phyloP scores from a whole-genome alignment of 106 monocot species.

The Ottelia alismoides region DNA sequence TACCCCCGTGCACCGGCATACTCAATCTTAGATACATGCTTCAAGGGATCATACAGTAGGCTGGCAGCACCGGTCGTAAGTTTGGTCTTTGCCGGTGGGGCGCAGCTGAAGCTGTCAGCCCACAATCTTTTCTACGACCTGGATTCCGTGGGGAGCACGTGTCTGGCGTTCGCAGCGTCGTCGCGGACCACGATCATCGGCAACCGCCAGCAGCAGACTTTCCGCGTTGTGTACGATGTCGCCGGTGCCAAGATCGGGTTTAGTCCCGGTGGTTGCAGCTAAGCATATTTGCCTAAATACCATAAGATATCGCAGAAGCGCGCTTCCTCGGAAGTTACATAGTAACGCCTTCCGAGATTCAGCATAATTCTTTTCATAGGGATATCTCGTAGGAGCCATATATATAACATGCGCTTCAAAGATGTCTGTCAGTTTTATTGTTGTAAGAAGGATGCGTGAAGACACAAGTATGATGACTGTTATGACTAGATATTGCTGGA shows the following conservation, averaged over 20 bases:
- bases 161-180: slow-evolving; percentile 50
- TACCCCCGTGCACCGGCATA: slow-evolving; percentile 26
- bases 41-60: slow-evolving; percentile 26
- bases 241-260: slow-evolving; percentile 43
- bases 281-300: no score
- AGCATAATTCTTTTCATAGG: no score
- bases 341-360: no score
- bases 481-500: no score
- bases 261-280: slow-evolving; percentile 52
- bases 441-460: no score
- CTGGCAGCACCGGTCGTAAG: slow-evolving; percentile 37
- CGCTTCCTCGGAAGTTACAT: no score
- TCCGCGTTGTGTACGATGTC: slow-evolving; percentile 51
- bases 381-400: no score
- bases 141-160: slow-evolving; percentile 24
- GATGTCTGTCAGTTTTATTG: no score
- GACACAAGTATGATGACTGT: no score
- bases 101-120: slow-evolving; percentile 30
- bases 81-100: slow-evolving; percentile 49
- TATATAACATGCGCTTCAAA: no score
- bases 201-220: slow-evolving; percentile 66
- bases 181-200: slow-evolving; percentile 44
- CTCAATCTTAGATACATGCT: slow-evolving; percentile 68
- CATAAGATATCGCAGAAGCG: no score
- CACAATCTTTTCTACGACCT: slow-evolving; percentile 53